Evolutionary conservation across 441 rosid genomes (phyloP), one percentile per base, ranked within the genome.

Genomic region (Flueggea neowawraea): DNA sequence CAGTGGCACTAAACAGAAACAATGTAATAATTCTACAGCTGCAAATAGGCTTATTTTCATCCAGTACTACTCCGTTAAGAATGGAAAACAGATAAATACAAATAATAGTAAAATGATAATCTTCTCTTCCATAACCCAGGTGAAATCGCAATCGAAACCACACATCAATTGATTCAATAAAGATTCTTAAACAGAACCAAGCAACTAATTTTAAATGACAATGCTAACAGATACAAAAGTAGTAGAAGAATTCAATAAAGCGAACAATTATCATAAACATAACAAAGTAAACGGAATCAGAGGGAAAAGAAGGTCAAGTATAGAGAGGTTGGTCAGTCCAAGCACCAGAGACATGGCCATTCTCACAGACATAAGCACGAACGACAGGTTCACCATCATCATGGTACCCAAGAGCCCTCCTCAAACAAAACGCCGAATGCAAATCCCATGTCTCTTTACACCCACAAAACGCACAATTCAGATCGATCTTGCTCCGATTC

Each of bases 281-380:
- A 51, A 51, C 17, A 8, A 3, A 51, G 12, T 6, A 10, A 11
- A 11, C 54, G 17, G 8, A 6, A 13, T 6, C 7, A 55, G 43
- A 43, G 55, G 4, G 22, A 0, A 28, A 62, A 6, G 16, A 16
- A 4, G 41, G 54, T 83, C 80, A 92, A 69, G 85, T 85, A 74
- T 88, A 95, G 69, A 88, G 70, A 7, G 92, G 96, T 60, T 80
- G 78, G 63, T 73, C 74, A 0, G 99, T 95, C 99, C 99, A 91
- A 43, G 98, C 97, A 54, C 99, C 98, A 14, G 95, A 89, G 66
- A 91, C 97, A 73, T 95, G 99, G 4, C 99, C 99, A 73, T 91
- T 91, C 78, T 95, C 97, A 70, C 99, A 95, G 3, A 95, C 98
- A 77, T 78, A 95, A 69, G 99, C 99, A 65, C 99, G 82, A n/a